Evolutionary conservation across 2,329 filamentous ascomycete genomes (phyloP).

Genomic region (Pyrenochaeta sp.): DNA sequence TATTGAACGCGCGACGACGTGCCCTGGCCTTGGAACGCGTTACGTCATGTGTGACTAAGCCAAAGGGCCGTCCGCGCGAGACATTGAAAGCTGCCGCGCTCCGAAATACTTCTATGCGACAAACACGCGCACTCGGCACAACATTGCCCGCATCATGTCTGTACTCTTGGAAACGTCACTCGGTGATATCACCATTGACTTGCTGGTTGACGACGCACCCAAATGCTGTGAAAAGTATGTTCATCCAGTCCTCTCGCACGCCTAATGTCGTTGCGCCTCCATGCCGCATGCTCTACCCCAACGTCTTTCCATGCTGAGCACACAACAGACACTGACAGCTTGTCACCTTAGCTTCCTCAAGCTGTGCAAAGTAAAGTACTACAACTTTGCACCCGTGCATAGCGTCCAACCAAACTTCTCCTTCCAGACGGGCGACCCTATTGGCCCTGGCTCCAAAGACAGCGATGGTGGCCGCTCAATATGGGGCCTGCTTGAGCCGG

Average conservation of each 20-base stretch:
- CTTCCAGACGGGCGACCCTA: conserved; percentile 93
- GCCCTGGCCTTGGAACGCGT: not conserved
- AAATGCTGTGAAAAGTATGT: conserved; percentile 94
- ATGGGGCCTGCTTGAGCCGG: conserved; percentile 80
- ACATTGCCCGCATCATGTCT: conserved; percentile 69
- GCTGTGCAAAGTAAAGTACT: conserved; percentile 98
- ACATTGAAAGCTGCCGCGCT: conserved; percentile 5
- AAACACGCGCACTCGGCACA: conserved; percentile 21
- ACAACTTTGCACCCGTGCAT: conserved; percentile 95
- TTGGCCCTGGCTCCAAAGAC: conserved; percentile 82
- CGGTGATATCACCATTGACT: conserved; percentile 93
- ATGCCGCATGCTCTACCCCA: conserved; percentile 29
- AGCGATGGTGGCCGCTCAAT: conserved; percentile 94
- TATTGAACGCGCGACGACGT: conserved; percentile 7
- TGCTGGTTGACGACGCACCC: conserved; percentile 87
- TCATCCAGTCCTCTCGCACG: conserved; percentile 21
- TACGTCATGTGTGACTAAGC: conserved; percentile 32
- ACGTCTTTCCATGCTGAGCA: conserved; percentile 61
- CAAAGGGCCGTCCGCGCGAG: not conserved
- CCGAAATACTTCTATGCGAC: conserved; percentile 30
- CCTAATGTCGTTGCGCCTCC: conserved; percentile 26
- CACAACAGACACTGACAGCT: conserved; percentile 60
- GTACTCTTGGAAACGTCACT: conserved; percentile 92
- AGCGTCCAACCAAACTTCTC: conserved; percentile 94
- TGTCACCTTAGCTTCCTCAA: conserved; percentile 80